These are phyloP conservation scores for Vigna unguiculata DNA, from an alignment of 306 rosid species.

Conservation along the genomic window DNA sequence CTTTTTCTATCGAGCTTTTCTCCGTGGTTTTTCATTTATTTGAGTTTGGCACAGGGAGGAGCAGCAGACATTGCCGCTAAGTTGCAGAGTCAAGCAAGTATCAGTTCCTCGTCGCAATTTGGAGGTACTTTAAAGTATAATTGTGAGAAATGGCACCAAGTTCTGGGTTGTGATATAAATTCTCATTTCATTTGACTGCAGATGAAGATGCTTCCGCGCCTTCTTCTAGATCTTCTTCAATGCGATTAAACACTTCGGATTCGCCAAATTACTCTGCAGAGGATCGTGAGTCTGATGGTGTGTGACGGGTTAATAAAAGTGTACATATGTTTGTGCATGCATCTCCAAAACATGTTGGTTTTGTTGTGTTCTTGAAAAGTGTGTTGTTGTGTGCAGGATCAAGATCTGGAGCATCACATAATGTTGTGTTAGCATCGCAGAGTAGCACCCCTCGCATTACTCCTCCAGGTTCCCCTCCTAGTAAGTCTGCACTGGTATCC, in stretches of 20 bases:
- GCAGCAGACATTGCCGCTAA: constrained; percentile 55
- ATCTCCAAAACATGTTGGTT: not conserved
- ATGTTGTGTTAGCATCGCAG: constrained; percentile 78
- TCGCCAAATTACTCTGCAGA: constrained; percentile 58
- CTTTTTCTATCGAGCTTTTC: too few species aligned
- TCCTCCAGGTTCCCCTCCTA: constrained; percentile 85
- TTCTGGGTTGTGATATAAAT: constrained; percentile 11
- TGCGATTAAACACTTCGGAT: constrained; percentile 53
- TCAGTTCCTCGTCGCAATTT: constrained; percentile 54
- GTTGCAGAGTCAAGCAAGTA: constrained; percentile 56
- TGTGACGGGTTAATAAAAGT: not conserved
- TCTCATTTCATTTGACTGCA: constrained; percentile 52
- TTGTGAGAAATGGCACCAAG: too few species aligned
- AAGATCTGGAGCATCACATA: constrained; percentile 63
- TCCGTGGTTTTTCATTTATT: too few species aligned
- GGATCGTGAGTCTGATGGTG: constrained; percentile 69
- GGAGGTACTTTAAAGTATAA: constrained; percentile 54
- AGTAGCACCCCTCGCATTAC: constrained; percentile 74
- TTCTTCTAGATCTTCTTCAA: constrained; percentile 63
- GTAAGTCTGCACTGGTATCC: constrained; percentile 70
- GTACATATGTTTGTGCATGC: not conserved
- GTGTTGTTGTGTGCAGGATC: constrained; percentile 36
- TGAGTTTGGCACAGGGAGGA: constrained; percentile 52
- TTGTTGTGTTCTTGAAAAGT: not conserved
- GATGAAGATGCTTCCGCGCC: constrained; percentile 64